phyloP scores from a whole-genome alignment of 306 rosid genomes.

The Astragalus membranaceus region DNA sequence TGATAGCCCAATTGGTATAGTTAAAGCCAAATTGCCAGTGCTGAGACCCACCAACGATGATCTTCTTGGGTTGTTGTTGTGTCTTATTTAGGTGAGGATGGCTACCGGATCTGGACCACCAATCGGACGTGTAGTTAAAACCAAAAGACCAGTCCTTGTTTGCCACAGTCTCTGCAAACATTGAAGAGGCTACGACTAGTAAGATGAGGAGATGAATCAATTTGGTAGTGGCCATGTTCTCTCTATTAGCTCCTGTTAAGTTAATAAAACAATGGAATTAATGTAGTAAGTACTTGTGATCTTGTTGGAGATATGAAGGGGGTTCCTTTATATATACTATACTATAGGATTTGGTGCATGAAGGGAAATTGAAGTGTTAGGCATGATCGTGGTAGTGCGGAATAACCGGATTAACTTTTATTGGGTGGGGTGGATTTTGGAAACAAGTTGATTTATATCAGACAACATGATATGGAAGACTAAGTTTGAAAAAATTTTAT shows the following conservation, averaged over 20 bases:
- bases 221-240: slow-evolving; percentile 24
- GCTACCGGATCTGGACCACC: slow-evolving; percentile 32
- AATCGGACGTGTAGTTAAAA: slow-evolving; percentile 24
- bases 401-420: slow-evolving; percentile 21
- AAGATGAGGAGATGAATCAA: neutral
- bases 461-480: neutral
- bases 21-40: slow-evolving; percentile 50
- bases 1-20: slow-evolving; percentile 49
- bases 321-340: slow-evolving; percentile 13
- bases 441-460: neutral
- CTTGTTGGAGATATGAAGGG: neutral
- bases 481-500: no score
- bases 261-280: neutral
- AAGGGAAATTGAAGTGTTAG: neutral
- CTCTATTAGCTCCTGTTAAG: neutral
- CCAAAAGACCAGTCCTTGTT: slow-evolving; percentile 36
- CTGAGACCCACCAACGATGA: slow-evolving; percentile 53
- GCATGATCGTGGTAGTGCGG: slow-evolving; percentile 18
- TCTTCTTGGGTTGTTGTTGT: slow-evolving; percentile 14
- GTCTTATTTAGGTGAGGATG: slow-evolving; percentile 19
- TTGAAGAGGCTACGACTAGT: slow-evolving; percentile 13
- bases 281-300: neutral
- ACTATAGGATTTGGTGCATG: neutral
- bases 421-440: slow-evolving; percentile 7
- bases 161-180: slow-evolving; percentile 27